A percentile compares a stretch with the other conserved stretches of the same genome.
Conservation (phyloP, 2,329 filamentous ascomycete species). For the Penicillium aurantiogriseum region DNA sequence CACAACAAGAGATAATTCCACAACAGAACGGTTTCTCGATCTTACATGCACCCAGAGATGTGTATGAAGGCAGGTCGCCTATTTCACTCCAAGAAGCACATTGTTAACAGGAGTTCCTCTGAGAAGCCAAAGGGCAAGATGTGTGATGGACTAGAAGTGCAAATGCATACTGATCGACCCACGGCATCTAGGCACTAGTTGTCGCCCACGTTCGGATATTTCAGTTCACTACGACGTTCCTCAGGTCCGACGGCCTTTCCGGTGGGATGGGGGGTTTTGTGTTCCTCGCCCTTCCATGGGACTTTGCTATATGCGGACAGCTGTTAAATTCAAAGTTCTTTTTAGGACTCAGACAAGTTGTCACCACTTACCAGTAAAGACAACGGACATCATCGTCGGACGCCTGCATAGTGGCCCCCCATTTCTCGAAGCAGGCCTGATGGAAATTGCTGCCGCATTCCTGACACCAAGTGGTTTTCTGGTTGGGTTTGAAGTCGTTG, state of each 20-base stretch:
- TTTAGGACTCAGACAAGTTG: neutral
- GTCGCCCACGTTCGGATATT: conserved; percentile 47
- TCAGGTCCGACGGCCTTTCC: neutral
- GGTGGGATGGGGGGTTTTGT: neutral
- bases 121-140: neutral
- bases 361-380: conserved; percentile 45
- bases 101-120: neutral
- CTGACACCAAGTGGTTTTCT: conserved; percentile 57
- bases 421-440: conserved; percentile 56
- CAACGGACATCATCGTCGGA: conserved; percentile 37
- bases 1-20: neutral
- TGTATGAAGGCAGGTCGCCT: neutral
- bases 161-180: conserved; percentile 31
- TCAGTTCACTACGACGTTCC: conserved; percentile 35
- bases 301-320: conserved; percentile 31
- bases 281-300: neutral
- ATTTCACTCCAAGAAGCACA: neutral
- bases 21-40: neutral
- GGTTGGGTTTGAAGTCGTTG: conserved; percentile 51
- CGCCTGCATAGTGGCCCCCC: conserved; percentile 42
- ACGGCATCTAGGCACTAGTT: conserved; percentile 38
- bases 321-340: neutral
- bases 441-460: conserved; percentile 65
- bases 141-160: too few relatives aligned
- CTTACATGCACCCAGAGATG: neutral